Evolutionary conservation across 2,329 filamentous ascomycete species (phyloP).

Genomic region (Pseudomassariella vexata): DNA sequence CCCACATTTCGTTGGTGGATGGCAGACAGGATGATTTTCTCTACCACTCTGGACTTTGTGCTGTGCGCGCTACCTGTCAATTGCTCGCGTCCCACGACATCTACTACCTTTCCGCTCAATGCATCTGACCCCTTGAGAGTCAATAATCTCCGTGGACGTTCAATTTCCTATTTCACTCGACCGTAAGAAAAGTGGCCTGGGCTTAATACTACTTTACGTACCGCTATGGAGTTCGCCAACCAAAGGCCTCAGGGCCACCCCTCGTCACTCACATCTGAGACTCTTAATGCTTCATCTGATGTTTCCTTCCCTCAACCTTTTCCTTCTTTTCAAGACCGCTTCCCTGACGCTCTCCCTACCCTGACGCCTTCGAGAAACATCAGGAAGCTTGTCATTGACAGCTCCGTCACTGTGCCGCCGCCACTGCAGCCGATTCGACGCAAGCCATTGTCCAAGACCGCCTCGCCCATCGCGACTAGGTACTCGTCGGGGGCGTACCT

Average conservation of each 20-base stretch:
- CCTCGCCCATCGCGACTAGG: constrained; percentile 43
- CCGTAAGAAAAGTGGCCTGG: constrained; percentile 3
- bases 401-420: constrained; percentile 13
- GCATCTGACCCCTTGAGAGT: constrained; percentile 5
- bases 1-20: constrained; percentile 4
- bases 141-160: constrained; percentile 9
- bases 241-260: constrained; percentile 3
- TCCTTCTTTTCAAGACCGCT: constrained; percentile 13
- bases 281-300: constrained; percentile 32
- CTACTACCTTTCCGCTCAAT: constrained; percentile 3
- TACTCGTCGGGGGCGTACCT: constrained; percentile 38
- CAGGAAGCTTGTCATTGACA: constrained; percentile 21
- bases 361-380: constrained; percentile 21
- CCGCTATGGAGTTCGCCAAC: constrained; percentile 7
- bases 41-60: not conserved
- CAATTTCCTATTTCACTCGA: constrained; percentile 4
- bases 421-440: constrained; percentile 40
- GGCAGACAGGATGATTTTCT: not conserved
- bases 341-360: constrained; percentile 24
- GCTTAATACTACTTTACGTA: constrained; percentile 3
- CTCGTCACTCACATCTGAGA: constrained; percentile 25
- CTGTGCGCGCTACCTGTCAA: constrained; percentile 1
- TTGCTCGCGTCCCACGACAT: constrained; percentile 2
- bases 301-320: constrained; percentile 16
- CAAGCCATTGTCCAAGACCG: constrained; percentile 54